These are phyloP conservation scores for Fusarium siculi DNA, from an alignment of 2,329 filamentous ascomycete genomes.

Conservation along the genomic window DNA sequence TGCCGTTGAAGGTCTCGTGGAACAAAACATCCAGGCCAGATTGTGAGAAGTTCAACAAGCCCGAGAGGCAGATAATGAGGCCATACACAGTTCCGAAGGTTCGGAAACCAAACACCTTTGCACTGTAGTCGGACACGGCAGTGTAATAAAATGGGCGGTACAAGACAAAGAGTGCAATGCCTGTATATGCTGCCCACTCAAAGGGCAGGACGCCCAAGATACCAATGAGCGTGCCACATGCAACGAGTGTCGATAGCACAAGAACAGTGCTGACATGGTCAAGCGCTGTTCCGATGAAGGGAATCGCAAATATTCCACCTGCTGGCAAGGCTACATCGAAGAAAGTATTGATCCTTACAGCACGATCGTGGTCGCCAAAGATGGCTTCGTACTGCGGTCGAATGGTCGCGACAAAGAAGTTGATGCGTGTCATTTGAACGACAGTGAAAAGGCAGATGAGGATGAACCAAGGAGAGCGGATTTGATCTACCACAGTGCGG, in stretches of 20 bases:
- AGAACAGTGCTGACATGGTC: conserved; percentile 79
- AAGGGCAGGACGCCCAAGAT: conserved; percentile 78
- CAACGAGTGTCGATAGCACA: conserved; percentile 76
- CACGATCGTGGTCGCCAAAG: conserved; percentile 68
- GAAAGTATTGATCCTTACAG: conserved; percentile 79
- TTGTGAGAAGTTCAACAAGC: conserved; percentile 86
- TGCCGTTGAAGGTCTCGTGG: conserved; percentile 74
- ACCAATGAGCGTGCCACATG: conserved; percentile 78
- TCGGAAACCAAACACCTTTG: conserved; percentile 91
- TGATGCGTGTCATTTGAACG: conserved; percentile 83
- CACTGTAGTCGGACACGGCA: conserved; percentile 86
- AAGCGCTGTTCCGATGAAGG: conserved; percentile 84
- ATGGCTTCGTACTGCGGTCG: conserved; percentile 83
- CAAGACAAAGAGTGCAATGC: conserved; percentile 82
- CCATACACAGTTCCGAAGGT: conserved; percentile 97
- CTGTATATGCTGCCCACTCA: conserved; percentile 76
- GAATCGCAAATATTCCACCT: conserved; percentile 85
- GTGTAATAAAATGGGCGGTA: conserved; percentile 94
- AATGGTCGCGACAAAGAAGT: conserved; percentile 92
- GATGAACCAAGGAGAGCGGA: conserved; percentile 84
- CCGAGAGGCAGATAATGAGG: conserved; percentile 85
- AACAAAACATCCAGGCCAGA: conserved; percentile 82
- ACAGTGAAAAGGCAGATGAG: conserved; percentile 85
- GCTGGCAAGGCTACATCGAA: conserved; percentile 84
- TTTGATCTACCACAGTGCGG: conserved; percentile 75